Conservation (phyloP, 768 basidiomycete species). For the Tricholoma matsutake region DNA sequence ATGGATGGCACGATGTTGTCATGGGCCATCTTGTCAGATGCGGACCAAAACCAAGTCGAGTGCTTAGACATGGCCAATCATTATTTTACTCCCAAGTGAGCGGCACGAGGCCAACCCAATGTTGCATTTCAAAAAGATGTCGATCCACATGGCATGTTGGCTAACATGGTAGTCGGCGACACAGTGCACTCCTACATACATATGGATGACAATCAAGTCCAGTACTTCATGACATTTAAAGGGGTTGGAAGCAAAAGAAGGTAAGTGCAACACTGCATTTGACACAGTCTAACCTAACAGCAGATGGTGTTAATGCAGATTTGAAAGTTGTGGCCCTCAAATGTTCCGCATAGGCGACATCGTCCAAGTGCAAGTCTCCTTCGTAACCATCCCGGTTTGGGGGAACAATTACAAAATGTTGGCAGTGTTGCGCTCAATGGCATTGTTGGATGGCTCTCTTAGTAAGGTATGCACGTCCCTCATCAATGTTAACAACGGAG, state of each 20-base stretch:
- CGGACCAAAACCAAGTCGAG: background rate
- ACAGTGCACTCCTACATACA: background rate
- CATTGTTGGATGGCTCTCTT: background rate
- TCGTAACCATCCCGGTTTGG: background rate
- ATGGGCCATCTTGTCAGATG: background rate
- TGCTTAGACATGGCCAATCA: too few relatives aligned
- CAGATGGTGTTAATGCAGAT: background rate
- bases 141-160: background rate
- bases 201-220: background rate
- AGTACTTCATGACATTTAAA: too few relatives aligned
- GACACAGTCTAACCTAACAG: background rate
- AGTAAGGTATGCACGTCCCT: too few relatives aligned
- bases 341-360: background rate
- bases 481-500: background rate
- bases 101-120: background rate
- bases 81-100: background rate
- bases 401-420: background rate
- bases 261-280: background rate
- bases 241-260: background rate
- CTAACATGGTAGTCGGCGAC: background rate
- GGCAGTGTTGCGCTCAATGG: background rate
- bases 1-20: background rate
- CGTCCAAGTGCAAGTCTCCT: background rate
- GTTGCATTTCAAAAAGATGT: background rate
- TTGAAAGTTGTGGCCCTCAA: background rate